These are phyloP conservation scores for Phytophthora tentaculata DNA, from an alignment of 352 stramenopile species.

Conservation along the genomic window DNA sequence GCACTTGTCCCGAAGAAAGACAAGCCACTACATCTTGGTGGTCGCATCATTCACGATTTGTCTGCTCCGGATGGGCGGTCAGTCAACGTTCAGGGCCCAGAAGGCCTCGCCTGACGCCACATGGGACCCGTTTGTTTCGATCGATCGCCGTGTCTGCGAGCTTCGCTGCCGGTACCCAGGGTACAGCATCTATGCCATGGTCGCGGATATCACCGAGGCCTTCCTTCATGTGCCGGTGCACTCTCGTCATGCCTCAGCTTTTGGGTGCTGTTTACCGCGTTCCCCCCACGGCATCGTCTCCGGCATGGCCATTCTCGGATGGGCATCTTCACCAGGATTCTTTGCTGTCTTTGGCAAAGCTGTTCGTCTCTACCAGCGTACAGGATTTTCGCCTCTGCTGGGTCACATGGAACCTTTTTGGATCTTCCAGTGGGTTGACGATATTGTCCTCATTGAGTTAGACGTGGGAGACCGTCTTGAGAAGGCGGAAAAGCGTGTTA, in stretches of 20 bases:
- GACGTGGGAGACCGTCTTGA: constrained; percentile 7
- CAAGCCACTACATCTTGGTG: constrained; percentile 1
- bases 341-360: constrained; percentile 16
- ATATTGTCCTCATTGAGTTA: neutral
- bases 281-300: too few species aligned
- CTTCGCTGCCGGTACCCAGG: too few species aligned
- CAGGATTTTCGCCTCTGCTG: neutral
- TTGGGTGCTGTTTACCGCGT: too few species aligned
- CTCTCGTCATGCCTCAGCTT: too few species aligned
- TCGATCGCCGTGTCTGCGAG: too few species aligned
- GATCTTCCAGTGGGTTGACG: too few species aligned
- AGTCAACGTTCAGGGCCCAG: neutral
- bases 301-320: neutral
- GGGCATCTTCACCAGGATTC: constrained; percentile 13
- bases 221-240: too few species aligned
- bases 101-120: too few species aligned
- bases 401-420: neutral
- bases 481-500: constrained; percentile 8
- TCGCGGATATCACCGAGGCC: too few species aligned
- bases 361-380: constrained; percentile 5
- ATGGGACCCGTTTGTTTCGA: too few species aligned
- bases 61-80: constrained; percentile 3
- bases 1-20: constrained; percentile 2
- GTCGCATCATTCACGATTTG: constrained; percentile 21
- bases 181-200: too few species aligned